A percentile compares a stretch with the other conserved stretches of the same genome.
phyloP scores from a whole-genome alignment of 257 asterid species.

The Verbascum thapsus region DNA sequence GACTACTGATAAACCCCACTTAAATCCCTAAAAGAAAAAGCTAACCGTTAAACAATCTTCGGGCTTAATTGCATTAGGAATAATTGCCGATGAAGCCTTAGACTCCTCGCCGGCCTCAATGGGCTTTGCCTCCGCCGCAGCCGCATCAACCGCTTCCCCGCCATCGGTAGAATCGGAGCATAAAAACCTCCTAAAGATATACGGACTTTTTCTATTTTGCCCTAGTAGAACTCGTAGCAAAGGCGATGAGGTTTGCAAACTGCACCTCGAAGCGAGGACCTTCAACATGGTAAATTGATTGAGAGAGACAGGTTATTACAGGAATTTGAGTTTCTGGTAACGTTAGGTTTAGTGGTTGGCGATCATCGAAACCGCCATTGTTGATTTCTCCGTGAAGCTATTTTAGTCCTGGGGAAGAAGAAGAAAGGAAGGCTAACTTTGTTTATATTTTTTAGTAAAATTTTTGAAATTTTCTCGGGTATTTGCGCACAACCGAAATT shows the following conservation, averaged over 20 bases:
- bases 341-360: constrained; percentile 18
- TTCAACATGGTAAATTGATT: constrained; percentile 69
- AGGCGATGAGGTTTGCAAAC: constrained; percentile 53
- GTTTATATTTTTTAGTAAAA: too few species aligned
- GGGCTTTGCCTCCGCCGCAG: constrained; percentile 45
- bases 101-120: constrained; percentile 59
- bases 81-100: constrained; percentile 66
- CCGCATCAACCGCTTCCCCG: constrained; percentile 44
- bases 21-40: constrained; percentile 22
- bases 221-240: constrained; percentile 52
- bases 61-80: constrained; percentile 76
- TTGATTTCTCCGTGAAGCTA: too few species aligned
- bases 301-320: background rate
- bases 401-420: too few species aligned
- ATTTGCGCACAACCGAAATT: too few species aligned
- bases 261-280: constrained; percentile 61
- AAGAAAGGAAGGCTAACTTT: too few species aligned
- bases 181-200: constrained; percentile 58
- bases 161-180: constrained; percentile 80
- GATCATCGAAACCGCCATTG: constrained; percentile 43
- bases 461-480: too few species aligned
- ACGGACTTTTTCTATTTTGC: constrained; percentile 38
- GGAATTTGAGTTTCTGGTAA: constrained; percentile 10
- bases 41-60: constrained; percentile 91
- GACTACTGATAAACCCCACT: constrained; percentile 5